Conservation (phyloP, 75 land plant species). For the Chamaecyparis obtusa region DNA sequence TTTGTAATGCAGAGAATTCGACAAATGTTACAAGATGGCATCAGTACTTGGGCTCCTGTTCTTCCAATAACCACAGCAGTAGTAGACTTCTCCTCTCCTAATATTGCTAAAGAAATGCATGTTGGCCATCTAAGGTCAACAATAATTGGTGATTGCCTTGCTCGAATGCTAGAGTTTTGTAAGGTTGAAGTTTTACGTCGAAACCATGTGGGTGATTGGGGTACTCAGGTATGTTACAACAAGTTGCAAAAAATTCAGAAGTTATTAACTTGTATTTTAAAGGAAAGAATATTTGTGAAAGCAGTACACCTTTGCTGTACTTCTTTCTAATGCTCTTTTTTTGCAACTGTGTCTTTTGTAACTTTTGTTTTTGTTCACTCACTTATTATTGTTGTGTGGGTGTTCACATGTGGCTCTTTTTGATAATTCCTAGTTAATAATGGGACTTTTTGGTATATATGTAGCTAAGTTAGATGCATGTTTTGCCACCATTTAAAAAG, state of each 20-base stretch:
- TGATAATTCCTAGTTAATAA: background rate
- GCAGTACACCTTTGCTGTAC: background rate
- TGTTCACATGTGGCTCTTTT: background rate
- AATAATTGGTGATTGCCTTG: slow-evolving; percentile 88
- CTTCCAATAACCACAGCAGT: slow-evolving; percentile 70
- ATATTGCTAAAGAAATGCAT: slow-evolving; percentile 99
- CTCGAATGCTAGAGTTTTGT: slow-evolving; percentile 86
- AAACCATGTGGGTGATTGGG: slow-evolving; percentile 99
- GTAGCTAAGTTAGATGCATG: background rate
- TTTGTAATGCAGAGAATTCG: slow-evolving; percentile 61
- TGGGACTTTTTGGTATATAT: background rate
- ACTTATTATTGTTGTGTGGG: background rate
- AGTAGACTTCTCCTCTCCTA: slow-evolving; percentile 96
- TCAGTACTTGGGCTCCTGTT: slow-evolving; percentile 81
- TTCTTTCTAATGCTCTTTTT: background rate
- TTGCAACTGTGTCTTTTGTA: slow-evolving; percentile 2
- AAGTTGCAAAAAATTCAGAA: background rate
- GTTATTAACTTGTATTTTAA: background rate
- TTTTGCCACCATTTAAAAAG: background rate
- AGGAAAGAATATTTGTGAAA: background rate
- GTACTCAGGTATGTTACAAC: slow-evolving; percentile 75
- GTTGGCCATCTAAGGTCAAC: slow-evolving; percentile 97
- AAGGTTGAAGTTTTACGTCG: slow-evolving; percentile 84
- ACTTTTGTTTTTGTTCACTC: background rate
- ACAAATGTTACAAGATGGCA: slow-evolving; percentile 70